A percentile compares a stretch with the other conserved stretches of the same genome.
phyloP scores from a whole-genome alignment of 805 yeast species.

The Cyberlindnera mississippiensis region DNA sequence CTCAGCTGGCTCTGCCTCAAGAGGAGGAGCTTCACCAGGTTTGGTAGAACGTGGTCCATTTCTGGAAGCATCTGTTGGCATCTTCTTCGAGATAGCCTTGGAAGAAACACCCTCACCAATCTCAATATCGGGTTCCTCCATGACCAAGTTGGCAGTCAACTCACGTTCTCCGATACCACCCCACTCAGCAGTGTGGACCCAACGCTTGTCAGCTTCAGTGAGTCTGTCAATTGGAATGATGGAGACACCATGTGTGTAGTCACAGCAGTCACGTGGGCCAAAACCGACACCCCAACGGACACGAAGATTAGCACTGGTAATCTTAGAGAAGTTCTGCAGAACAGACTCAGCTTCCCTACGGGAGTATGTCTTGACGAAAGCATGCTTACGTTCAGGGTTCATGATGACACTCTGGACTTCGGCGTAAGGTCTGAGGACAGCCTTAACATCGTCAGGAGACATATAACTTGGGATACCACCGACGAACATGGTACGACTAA shows the following conservation, averaged over 20 bases:
- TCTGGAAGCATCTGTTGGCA: conserved; percentile 87
- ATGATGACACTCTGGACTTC: conserved; percentile 88
- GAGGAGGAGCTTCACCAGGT: conserved; percentile 47
- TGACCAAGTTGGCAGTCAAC: conserved; percentile 68
- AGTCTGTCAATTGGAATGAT: conserved; percentile 82
- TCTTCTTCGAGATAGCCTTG: conserved; percentile 83
- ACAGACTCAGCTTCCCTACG: conserved; percentile 89
- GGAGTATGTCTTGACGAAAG: conserved; percentile 91
- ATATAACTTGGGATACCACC: conserved; percentile 88
- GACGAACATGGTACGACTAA: conserved; percentile 85
- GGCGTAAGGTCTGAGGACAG: conserved; percentile 76
- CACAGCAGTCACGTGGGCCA: conserved; percentile 98
- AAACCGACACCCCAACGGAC: conserved; percentile 99
- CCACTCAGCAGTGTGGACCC: conserved; percentile 91
- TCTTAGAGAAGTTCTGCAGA: conserved; percentile 65
- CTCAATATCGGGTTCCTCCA: conserved; percentile 98
- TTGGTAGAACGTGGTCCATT: conserved; percentile 80
- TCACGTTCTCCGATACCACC: conserved; percentile 95
- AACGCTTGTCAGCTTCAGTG: conserved; percentile 89
- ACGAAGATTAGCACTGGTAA: conserved; percentile 52
- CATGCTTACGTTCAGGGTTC: conserved; percentile 88
- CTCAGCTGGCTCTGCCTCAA: conserved; percentile 23
- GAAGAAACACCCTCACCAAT: conserved; percentile 93
- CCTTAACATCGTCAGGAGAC: conserved; percentile 69
- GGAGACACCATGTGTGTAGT: conserved; percentile 86